Conservation (phyloP, 352 stramenopile species). For the Phytophthora colocasiae region DNA sequence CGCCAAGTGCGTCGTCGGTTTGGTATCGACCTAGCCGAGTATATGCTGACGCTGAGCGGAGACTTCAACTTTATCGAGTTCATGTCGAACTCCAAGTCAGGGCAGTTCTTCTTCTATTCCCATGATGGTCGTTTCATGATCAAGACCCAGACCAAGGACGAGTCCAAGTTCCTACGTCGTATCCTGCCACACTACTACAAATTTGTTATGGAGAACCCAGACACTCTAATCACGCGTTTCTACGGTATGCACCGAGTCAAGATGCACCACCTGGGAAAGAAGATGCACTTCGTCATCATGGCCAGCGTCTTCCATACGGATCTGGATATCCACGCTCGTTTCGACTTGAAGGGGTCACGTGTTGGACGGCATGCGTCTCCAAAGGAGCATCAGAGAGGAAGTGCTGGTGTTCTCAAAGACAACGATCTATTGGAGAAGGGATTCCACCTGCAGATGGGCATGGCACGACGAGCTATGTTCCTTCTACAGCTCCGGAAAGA, state of each 20-base stretch:
- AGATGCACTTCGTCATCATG: conserved; percentile 97
- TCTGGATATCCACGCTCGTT: conserved; percentile 90
- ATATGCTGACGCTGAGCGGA: conserved; percentile 93
- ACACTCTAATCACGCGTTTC: conserved; percentile 98
- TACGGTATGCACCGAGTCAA: conserved; percentile 98
- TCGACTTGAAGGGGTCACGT: conserved; percentile 93
- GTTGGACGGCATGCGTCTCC: conserved; percentile 79
- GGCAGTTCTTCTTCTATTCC: conserved; percentile 99
- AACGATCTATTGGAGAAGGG: conserved; percentile 90
- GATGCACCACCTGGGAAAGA: conserved; percentile 94
- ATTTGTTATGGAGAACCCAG: conserved; percentile 96
- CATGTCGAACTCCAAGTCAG: conserved; percentile 98
- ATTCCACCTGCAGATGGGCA: conserved; percentile 87
- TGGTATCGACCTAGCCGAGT: conserved; percentile 81
- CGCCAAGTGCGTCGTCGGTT: conserved; percentile 82
- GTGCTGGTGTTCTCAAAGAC: conserved; percentile 89
- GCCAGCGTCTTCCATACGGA: conserved; percentile 97
- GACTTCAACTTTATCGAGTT: conserved; percentile 99
- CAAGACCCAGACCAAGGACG: conserved; percentile 99
- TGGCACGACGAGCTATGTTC: conserved; percentile 75
- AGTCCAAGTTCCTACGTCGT: conserved; percentile 97
- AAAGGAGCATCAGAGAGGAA: conserved; percentile 70
- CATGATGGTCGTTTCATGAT: conserved; percentile 98
- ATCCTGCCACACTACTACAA: conserved; percentile 99
- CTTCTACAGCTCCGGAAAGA: conserved; percentile 90